phyloP scores from a whole-genome alignment of 345 rosid genomes.

The Eutrema japonicum region DNA sequence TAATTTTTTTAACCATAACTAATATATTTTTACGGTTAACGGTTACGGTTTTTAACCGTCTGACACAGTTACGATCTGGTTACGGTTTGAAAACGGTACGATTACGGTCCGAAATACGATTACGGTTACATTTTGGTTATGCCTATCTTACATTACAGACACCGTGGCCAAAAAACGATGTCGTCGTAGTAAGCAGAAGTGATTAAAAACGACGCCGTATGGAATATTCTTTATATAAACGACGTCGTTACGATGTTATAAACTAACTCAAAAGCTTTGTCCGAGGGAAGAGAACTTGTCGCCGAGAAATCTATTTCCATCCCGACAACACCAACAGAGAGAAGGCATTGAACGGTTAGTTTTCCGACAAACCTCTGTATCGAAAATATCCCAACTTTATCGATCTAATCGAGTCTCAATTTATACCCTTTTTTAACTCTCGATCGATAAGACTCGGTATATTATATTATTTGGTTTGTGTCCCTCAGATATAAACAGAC shows the following conservation, averaged over 20 bases:
- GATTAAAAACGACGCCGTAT: slow-evolving; percentile 24
- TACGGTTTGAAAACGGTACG: no score
- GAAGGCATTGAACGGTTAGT: slow-evolving; percentile 28
- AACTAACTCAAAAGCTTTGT: slow-evolving; percentile 11
- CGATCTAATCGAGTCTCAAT: slow-evolving; percentile 1
- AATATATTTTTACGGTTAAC: no score
- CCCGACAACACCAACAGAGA: slow-evolving; percentile 29
- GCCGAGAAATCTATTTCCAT: slow-evolving; percentile 33
- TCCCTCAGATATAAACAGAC: not conserved
- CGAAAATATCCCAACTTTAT: not conserved
- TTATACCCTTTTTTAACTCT: not conserved
- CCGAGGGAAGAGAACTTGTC: slow-evolving; percentile 20
- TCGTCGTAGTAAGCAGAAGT: not conserved
- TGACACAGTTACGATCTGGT: no score
- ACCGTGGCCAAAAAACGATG: not conserved
- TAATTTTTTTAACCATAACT: no score
- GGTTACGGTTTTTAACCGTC: no score
- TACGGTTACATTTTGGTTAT: no score
- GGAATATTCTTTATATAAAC: not conserved
- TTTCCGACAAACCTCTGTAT: slow-evolving; percentile 30
- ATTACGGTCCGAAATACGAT: no score
- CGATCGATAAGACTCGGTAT: slow-evolving; percentile 9
- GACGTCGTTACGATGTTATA: slow-evolving; percentile 1
- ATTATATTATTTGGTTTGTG: not conserved
- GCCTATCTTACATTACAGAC: no score